Evolutionary conservation across 208 protist genomes (phyloP).

Genomic region (Trypanosomatidae sp.): DNA sequence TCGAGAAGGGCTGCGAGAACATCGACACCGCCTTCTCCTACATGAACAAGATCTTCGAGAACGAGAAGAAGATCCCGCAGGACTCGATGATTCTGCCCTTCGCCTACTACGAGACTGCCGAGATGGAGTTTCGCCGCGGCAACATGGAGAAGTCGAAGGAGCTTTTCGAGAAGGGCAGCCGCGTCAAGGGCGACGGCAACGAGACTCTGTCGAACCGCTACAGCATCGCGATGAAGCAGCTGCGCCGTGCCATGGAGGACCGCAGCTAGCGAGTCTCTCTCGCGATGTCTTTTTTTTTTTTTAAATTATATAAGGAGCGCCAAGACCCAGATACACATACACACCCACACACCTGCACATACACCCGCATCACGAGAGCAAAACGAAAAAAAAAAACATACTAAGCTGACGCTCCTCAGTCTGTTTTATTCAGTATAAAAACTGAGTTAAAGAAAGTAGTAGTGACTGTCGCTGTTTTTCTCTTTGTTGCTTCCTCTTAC

Average conservation of each 20-base stretch:
- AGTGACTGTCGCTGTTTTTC: too few species aligned
- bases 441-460: too few species aligned
- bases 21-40: constrained; percentile 55
- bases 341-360: too few species aligned
- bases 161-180: constrained; percentile 76
- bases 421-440: too few species aligned
- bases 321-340: too few species aligned
- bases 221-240: constrained; percentile 86
- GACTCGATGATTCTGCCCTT: constrained; percentile 91
- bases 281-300: too few species aligned
- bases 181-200: constrained; percentile 87
- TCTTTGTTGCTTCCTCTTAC: too few species aligned
- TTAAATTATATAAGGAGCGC: too few species aligned
- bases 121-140: constrained; percentile 84
- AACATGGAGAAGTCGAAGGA: constrained; percentile 69
- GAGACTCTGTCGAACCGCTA: constrained; percentile 89
- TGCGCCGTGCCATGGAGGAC: constrained; percentile 61
- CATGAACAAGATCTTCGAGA: constrained; percentile 77
- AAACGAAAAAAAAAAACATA: too few species aligned
- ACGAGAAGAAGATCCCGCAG: constrained; percentile 73
- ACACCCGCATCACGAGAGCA: too few species aligned
- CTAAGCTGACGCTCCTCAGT: too few species aligned
- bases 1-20: constrained; percentile 81
- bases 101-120: constrained; percentile 83
- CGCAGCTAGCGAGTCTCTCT: too few species aligned